Evolutionary conservation across 139 green algal species (phyloP), one percentile per base, ranked within the genome.

Genomic region (Coccomyxa sp.): DNA sequence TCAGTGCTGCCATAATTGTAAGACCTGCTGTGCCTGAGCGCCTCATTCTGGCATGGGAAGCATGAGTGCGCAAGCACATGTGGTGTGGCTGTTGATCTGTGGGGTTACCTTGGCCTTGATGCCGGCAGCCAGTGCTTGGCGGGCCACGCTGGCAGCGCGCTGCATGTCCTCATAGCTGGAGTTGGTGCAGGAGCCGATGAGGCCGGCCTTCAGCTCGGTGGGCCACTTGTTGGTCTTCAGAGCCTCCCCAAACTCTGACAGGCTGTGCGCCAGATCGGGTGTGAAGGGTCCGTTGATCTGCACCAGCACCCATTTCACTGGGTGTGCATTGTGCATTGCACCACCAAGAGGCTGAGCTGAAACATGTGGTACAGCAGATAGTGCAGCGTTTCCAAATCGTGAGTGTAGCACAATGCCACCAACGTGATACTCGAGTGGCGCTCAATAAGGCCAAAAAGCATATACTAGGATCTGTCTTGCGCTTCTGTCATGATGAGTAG

Each of bases 201-300:
- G 88, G 77, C 92, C 92, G 40, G 94, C 94, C 82, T 90, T 92
- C 50, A 92, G 73, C 36, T 86, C 78, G 18, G 83, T 79, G 70
- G 94, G 94, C 94, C 94, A 98, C 31, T 88, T 88, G 79, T 94
- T 91, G 68, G 88, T 81, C 35, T 84, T 78, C 55, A 94, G 76
- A 39, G 88, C 87, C 18, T 95, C 94, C 0, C 85, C 94, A 78
- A 97, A 94, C 83, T 94, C 36, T 80, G 84, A 93, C 74, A 98
- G 83, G 12, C 89, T 86, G 85, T 93, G 87, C 9, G 94, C 94
- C 37, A 97, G 90, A 77, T 98, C 94, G 39, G 94, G 94, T 27
- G 94, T 98, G 90, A 98, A 98, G 72, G 94, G 94, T 24, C 94
- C 94, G 84, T 98, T 98, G 78, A 98, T 84, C 82, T 98, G 93